Base-by-base conservation (phyloP, 371 early-diverging fungal genomes). In the Batkoa obscura region DNA sequence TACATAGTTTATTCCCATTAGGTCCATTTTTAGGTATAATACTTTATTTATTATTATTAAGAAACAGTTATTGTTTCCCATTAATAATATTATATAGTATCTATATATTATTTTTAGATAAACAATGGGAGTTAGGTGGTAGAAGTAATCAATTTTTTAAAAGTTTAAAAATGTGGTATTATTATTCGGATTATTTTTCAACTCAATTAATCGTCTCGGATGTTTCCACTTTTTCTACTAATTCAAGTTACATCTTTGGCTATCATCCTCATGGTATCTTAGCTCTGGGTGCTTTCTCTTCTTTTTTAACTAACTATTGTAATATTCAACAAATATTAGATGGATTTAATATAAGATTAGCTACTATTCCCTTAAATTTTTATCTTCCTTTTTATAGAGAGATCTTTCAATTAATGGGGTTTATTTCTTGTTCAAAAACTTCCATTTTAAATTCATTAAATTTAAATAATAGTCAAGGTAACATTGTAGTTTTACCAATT, bases 181-280 rank as follows among this genome's bases (percentile, higher is more conserved):
- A 23, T 23, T 23, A 23, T 23, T 23, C 23, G 23, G 23, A 23
- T 23, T 23, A 23, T 23, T 23, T 23, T 23, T 23, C 23, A 23
- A 23, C 23, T 23, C 23, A 23, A 23, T 23, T 23, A 23, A 23
- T 23, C 23, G 0, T 23, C 23, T 23, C 23, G 23, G 23, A 23
- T 23, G 23, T 23, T 23, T 23, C 23, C 23, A 23, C 23, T 23
- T 23, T 23, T 23, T 23, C 23, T 23, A 23, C 23, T 23, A 23
- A 23, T 23, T 23, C 23, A 23, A 23, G 23, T 23, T 87, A 87
- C 53, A 68, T 87, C n/a, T 79, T 85, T 63, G 83, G 83, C 9
- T 83, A 83, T 56, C 83, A 84, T 55, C 88, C 88, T 23, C 88
- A 87, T 54, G 88, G 90, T 13, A 83, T 94, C 54, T 79, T 91